A percentile compares a stretch with the other conserved stretches of the same genome.
These are phyloP conservation scores for Xylaria curta DNA, from an alignment of 495 filamentous ascomycete species.

Conservation along the genomic window DNA sequence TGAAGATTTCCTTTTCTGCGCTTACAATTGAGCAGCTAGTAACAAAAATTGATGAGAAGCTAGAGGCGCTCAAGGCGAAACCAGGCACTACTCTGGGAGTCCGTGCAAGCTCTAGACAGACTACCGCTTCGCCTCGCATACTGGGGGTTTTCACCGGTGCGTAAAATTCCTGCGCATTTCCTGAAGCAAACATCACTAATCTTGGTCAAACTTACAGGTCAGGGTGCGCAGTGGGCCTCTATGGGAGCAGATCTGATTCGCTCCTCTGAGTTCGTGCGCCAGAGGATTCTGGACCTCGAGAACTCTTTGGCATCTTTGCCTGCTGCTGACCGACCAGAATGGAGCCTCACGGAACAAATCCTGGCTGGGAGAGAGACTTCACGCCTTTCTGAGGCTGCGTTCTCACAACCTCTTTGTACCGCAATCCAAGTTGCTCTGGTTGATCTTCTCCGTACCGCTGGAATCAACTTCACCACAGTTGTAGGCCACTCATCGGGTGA, in stretches of 20 bases:
- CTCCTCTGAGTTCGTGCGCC: conserved; percentile 24
- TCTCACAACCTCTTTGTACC: conserved; percentile 34
- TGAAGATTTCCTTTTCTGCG: conserved; percentile 14
- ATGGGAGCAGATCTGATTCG: conserved; percentile 30
- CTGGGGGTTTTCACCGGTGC: conserved; percentile 32
- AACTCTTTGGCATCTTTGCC: conserved; percentile 27
- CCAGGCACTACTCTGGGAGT: background rate
- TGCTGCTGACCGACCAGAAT: conserved; percentile 29
- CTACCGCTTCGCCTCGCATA: conserved; percentile 24
- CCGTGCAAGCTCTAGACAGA: conserved; percentile 28
- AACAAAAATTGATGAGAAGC: conserved; percentile 1
- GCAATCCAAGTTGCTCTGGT: too few species aligned
- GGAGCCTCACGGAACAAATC: conserved; percentile 36
- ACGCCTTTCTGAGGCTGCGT: conserved; percentile 31
- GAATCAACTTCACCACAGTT: conserved; percentile 54
- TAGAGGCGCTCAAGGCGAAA: background rate
- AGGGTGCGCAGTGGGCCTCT: conserved; percentile 37
- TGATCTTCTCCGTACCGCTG: conserved; percentile 39
- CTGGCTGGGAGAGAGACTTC: conserved; percentile 32
- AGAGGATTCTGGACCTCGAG: conserved; percentile 22
- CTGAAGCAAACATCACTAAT: too few species aligned
- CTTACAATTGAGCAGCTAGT: conserved; percentile 7
- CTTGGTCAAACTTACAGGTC: conserved; percentile 20
- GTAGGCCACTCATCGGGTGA: conserved; percentile 69
- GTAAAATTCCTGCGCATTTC: too few species aligned